Evolutionary conservation across 441 rosid species (phyloP).

Genomic region (Erodium chrysanthum): DNA sequence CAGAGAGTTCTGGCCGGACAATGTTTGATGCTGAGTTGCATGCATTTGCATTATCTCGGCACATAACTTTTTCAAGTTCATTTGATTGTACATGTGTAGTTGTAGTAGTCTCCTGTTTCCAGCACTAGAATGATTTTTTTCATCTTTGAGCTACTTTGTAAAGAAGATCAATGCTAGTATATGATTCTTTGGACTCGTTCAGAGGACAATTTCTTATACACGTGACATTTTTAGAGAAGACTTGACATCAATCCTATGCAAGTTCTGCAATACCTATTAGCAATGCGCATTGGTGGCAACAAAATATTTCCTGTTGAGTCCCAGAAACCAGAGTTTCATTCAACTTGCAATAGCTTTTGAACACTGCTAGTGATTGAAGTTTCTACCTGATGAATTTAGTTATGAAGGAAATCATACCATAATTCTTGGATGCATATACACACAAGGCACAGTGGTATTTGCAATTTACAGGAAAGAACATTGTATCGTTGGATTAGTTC

Average conservation of each 20-base stretch:
- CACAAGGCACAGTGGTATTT: no score
- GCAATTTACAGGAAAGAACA: no score
- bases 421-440: no score
- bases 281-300: no score
- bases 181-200: no score
- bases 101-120: neutral
- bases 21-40: slow-evolving; percentile 37
- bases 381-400: neutral
- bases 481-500: no score
- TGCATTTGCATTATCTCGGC: neutral
- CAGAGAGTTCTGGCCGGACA: slow-evolving; percentile 90
- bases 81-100: neutral
- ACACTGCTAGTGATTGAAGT: neutral
- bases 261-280: no score
- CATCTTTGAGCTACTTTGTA: neutral
- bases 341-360: neutral
- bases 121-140: neutral
- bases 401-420: no score
- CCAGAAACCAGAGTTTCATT: neutral
- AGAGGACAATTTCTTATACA: no score
- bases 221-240: no score
- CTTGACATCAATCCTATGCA: no score
- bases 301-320: neutral
- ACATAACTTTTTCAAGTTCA: neutral
- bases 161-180: neutral